These are phyloP conservation scores for Pestalotiopsis fici DNA, from an alignment of 2,329 filamentous ascomycete species.

Conservation along the genomic window DNA sequence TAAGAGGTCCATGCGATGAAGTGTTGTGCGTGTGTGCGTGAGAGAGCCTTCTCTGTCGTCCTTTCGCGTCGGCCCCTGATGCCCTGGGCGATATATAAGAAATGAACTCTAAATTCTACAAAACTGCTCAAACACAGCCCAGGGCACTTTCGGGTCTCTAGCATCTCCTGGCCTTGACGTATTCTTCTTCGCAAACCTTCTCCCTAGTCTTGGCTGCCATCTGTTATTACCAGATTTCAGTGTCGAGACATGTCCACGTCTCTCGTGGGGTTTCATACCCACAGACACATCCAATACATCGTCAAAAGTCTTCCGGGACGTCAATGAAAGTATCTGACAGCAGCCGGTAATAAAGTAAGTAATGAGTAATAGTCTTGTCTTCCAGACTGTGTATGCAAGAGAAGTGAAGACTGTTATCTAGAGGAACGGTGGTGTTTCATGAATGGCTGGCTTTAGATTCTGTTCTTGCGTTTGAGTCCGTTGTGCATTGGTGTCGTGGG, in stretches of 20 bases:
- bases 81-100: neutral
- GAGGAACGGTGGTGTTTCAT: neutral
- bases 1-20: too few species aligned
- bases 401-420: neutral
- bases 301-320: neutral
- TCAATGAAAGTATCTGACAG: neutral
- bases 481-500: neutral
- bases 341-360: neutral
- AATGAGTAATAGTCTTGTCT: neutral
- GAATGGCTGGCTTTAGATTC: neutral
- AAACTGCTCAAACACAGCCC: neutral
- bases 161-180: neutral
- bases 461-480: conserved; percentile 5
- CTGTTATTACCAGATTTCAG: neutral
- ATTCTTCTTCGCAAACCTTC: neutral
- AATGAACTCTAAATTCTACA: neutral
- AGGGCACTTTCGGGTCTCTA: neutral
- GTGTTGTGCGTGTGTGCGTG: neutral
- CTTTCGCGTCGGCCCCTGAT: neutral
- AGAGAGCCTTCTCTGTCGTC: conserved; percentile 1
- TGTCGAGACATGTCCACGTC: neutral
- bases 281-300: neutral
- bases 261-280: neutral
- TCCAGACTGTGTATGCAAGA: neutral
- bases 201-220: neutral